Conservation (phyloP, 805 yeast genomes). For the Priceomyces melissophilus region DNA sequence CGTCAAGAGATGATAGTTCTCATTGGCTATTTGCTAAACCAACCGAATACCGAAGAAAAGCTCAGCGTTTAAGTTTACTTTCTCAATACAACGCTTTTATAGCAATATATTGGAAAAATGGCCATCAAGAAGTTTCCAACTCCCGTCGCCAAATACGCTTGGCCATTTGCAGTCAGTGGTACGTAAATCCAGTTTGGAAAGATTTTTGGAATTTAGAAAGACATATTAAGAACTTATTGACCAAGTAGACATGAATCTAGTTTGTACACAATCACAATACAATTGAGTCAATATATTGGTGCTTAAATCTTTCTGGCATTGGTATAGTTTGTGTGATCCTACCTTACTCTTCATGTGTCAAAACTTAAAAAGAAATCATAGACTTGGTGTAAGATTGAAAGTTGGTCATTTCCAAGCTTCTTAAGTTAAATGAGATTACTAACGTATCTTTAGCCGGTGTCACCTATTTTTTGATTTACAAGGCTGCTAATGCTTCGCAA, state of each 20-base stretch:
- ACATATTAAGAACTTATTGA: no score
- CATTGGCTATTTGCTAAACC: conserved; percentile 8
- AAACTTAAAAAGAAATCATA: no score
- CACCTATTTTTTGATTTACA: conserved; percentile 68
- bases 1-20: conserved; percentile 3
- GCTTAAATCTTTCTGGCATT: no score
- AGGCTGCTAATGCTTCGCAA: conserved; percentile 65
- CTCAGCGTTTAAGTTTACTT: conserved; percentile 1
- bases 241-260: no score
- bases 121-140: conserved; percentile 46
- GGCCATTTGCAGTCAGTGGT: conserved; percentile 91
- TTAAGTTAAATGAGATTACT: conserved; percentile 17
- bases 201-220: no score
- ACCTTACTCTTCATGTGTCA: no score
- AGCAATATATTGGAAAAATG: conserved; percentile 4
- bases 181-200: conserved; percentile 27
- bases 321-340: no score
- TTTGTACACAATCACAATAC: no score
- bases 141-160: conserved; percentile 64
- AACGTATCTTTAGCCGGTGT: conserved; percentile 41
- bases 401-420: background rate
- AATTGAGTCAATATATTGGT: no score
- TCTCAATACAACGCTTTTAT: conserved; percentile 2
- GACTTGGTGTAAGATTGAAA: no score
- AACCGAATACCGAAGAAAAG: conserved; percentile 12